These are phyloP conservation scores for Exophiala sideris DNA, from an alignment of 2,329 filamentous ascomycete species.

Conservation along the genomic window DNA sequence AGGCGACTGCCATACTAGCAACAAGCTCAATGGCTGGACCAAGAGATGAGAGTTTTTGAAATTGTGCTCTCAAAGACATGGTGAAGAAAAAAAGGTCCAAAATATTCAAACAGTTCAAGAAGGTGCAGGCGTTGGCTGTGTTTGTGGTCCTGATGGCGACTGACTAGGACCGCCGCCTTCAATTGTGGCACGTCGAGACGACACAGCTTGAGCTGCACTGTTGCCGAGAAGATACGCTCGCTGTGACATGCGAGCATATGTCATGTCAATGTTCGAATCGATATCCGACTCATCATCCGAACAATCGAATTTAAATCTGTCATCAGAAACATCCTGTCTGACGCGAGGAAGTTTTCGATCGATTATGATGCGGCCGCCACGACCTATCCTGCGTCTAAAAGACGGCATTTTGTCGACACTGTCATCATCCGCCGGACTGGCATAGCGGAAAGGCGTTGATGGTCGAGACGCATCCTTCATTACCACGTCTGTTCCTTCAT, in stretches of 20 bases:
- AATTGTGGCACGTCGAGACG: conserved; percentile 17
- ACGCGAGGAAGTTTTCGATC: conserved; percentile 70
- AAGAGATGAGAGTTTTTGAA: conserved; percentile 23
- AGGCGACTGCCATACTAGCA: conserved; percentile 4
- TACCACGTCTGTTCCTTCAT: conserved; percentile 21
- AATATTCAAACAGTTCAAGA: conserved; percentile 18
- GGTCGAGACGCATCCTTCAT: conserved; percentile 32
- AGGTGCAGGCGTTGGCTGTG: conserved; percentile 16
- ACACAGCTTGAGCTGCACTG: conserved; percentile 27
- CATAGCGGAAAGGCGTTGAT: conserved; percentile 35
- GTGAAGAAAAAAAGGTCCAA: conserved; percentile 13
- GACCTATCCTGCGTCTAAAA: conserved; percentile 79
- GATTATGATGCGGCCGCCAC: conserved; percentile 80
- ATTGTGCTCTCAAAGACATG: conserved; percentile 24
- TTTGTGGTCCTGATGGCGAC: conserved; percentile 12
- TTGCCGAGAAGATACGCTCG: conserved; percentile 45
- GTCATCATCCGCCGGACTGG: conserved; percentile 44
- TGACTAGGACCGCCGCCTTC: conserved; percentile 22
- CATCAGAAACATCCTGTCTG: conserved; percentile 49
- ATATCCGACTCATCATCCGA: conserved; percentile 64
- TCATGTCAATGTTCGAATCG: conserved; percentile 12
- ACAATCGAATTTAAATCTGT: conserved; percentile 83
- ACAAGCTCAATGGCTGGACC: conserved; percentile 6
- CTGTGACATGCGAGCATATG: conserved; percentile 50
- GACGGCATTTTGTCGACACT: conserved; percentile 52